Conservation (phyloP, 371 early-diverging fungal species). For the Blyttiomyces sp. region DNA sequence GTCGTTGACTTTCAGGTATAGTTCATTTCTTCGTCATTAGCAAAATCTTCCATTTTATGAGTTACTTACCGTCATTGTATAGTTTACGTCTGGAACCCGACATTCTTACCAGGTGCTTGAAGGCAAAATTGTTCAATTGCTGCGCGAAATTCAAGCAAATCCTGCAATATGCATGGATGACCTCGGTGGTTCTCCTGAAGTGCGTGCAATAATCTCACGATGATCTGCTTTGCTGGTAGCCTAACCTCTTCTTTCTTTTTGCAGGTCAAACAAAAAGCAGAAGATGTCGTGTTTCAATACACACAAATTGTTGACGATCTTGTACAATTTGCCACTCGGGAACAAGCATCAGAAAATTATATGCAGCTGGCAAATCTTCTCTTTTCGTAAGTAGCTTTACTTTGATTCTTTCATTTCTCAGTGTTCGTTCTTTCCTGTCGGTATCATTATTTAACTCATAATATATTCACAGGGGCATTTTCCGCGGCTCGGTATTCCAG, state of each 20-base stretch:
- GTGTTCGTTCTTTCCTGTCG: not conserved
- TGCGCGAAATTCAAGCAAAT: conserved; percentile 49
- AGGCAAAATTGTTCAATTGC: conserved; percentile 50
- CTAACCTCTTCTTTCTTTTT: conserved; percentile 1
- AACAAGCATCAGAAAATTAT: conserved; percentile 61
- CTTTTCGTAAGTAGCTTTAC: conserved; percentile 38
- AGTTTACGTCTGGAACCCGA: conserved; percentile 58
- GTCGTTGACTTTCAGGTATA: conserved; percentile 57
- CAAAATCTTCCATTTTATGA: not conserved
- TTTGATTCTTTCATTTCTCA: not conserved
- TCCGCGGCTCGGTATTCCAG: conserved; percentile 12
- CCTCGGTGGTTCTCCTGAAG: conserved; percentile 6
- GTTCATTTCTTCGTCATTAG: not conserved
- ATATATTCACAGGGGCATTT: conserved; percentile 15
- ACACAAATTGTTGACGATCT: conserved; percentile 67
- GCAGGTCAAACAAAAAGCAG: conserved; percentile 40
- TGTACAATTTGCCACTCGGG: conserved; percentile 63
- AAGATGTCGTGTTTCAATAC: conserved; percentile 57
- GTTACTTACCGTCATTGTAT: not conserved
- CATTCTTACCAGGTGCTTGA: conserved; percentile 58
- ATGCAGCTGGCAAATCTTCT: conserved; percentile 60
- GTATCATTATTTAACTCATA: not conserved
- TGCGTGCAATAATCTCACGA: not conserved
- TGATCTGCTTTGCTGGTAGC: no score
- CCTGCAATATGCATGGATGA: conserved; percentile 23